Base-by-base conservation (phyloP, 2,329 filamentous ascomycete species). In the Penicillium sp. region DNA sequence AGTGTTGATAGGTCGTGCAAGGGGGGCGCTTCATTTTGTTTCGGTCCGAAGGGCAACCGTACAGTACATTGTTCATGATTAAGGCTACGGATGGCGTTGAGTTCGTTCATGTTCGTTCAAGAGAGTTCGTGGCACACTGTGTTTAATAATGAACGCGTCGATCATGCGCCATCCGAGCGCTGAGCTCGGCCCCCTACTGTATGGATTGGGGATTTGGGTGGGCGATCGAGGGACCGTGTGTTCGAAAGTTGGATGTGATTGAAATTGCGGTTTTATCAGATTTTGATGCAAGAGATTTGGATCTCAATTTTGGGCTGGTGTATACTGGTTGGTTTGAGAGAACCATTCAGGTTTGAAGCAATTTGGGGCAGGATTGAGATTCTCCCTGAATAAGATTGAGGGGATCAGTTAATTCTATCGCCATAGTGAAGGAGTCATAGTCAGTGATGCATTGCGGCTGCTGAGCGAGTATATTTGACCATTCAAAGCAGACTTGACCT, bases 81-180 rank as follows among this genome's bases (percentile, higher is more conserved):
- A 26, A 37, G 35, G 30, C 30, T 13, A 37, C n/a, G 13, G 22
- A 44, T 44, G 19, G 26, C 24, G 17, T 35, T 19, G n/a, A 12
- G 45, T 9, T 49, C 51, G 17, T 35, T 45, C 42, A 47, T 44
- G 22, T 22, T 45, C 42, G 30, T 35, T 37, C 33, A 47, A 53
- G 19, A 47, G 26, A 30, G 35, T 49, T 56, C 28, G 53, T 28
- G 26, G 45, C 26, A 49, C 30, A 38, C 47, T 44, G 45, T 24
- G 44, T 60, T 60, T 51, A 53, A 56, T 53, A 42, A 60, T 28
- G 28, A 56, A 60, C 53, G 28, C 40, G 59, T 60, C 53, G 59
- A 60, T 60, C 59, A 56, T 26, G 53, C 44, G 38, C 53, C 24
- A 35, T 38, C 30, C 22, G 19, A 15, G 30, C 19, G 30, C n/a